phyloP scores from a whole-genome alignment of 1,284 basidiomycete species.

The Ustilago tritici region DNA sequence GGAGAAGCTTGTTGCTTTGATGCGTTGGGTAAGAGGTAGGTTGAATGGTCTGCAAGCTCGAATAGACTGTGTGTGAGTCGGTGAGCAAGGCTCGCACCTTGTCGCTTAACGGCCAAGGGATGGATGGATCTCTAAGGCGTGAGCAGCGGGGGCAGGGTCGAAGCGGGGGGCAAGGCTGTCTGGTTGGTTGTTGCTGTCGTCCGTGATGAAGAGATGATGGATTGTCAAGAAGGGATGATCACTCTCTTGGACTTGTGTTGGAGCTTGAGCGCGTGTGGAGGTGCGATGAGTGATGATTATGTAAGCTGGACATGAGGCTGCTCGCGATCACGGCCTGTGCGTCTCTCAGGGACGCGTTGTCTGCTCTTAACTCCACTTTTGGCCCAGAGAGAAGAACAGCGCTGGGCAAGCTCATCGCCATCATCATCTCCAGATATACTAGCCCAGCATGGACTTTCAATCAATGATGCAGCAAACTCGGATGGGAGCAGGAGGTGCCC shows the following conservation, averaged over 20 bases:
- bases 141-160: neutral
- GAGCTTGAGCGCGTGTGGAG: constrained; percentile 12
- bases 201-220: neutral
- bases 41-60: neutral
- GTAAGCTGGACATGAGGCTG: neutral
- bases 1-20: no score
- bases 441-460: constrained; percentile 59
- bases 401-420: neutral
- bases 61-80: neutral
- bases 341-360: constrained; percentile 16
- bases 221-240: constrained; percentile 10
- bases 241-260: neutral
- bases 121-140: neutral
- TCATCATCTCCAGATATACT: neutral
- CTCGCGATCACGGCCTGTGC: constrained; percentile 11
- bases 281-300: neutral
- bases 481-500: constrained; percentile 46
- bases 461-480: constrained; percentile 64
- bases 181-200: neutral
- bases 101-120: no score
- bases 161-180: neutral
- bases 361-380: constrained; percentile 22
- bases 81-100: neutral
- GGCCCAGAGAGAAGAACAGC: neutral
- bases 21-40: neutral